phyloP scores from a whole-genome alignment of 1,284 basidiomycete species.

The Meira miltonrushii region DNA sequence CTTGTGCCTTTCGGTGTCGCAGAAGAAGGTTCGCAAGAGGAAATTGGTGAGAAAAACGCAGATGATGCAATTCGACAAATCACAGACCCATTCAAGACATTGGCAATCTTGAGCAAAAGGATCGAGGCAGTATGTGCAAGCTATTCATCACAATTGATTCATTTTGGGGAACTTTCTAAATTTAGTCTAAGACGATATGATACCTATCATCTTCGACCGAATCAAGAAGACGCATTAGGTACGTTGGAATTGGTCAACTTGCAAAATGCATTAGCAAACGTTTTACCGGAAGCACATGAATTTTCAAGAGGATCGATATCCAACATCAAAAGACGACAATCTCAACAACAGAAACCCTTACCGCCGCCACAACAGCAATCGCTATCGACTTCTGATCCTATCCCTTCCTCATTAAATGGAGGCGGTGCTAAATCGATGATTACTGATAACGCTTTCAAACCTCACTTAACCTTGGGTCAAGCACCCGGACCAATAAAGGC shows the following conservation, averaged over 20 bases:
- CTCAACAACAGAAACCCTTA: too few relatives aligned
- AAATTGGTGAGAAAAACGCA: background rate
- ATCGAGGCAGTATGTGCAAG: background rate
- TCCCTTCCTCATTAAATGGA: too few relatives aligned
- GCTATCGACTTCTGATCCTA: too few relatives aligned
- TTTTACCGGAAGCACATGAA: background rate
- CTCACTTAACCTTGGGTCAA: constrained; percentile 7
- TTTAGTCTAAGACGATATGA: background rate
- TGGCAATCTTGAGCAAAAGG: background rate
- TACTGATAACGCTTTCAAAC: background rate
- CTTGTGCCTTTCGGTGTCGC: background rate
- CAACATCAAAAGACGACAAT: too few relatives aligned
- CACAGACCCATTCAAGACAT: background rate
- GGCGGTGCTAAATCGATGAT: too few relatives aligned
- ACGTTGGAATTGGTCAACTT: background rate
- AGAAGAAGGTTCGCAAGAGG: background rate
- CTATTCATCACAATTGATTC: background rate
- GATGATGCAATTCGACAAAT: background rate
- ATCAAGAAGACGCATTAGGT: background rate
- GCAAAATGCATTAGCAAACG: background rate
- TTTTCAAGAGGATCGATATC: too few relatives aligned
- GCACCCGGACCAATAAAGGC: background rate
- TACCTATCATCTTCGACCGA: background rate
- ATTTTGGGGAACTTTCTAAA: background rate
- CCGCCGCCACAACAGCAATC: too few relatives aligned